These are phyloP conservation scores for Ochromonas danica DNA, from an alignment of 108 stramenopile species.

Conservation along the genomic window DNA sequence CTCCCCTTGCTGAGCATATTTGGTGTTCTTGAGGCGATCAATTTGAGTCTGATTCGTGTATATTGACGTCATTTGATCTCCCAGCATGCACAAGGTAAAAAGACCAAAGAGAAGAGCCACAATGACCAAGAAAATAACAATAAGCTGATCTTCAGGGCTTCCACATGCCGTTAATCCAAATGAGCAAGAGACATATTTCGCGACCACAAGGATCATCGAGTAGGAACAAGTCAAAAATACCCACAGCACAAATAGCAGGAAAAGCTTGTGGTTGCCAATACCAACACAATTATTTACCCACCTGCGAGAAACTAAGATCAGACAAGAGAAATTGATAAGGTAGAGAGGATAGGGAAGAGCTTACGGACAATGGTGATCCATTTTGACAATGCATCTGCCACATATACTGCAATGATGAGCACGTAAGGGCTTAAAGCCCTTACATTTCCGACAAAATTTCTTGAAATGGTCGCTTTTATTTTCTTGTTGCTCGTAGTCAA, in stretches of 20 bases:
- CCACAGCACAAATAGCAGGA: slow-evolving; percentile 94
- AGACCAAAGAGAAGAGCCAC: slow-evolving; percentile 80
- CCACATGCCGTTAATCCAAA: neutral
- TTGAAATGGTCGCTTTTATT: slow-evolving; percentile 41
- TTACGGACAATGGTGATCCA: slow-evolving; percentile 95
- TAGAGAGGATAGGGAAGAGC: neutral
- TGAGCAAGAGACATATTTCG: neutral
- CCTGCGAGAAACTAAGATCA: neutral
- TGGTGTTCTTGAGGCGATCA: slow-evolving; percentile 85
- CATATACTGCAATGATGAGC: slow-evolving; percentile 98
- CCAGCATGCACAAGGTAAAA: slow-evolving; percentile 97
- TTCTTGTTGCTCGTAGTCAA: slow-evolving; percentile 37
- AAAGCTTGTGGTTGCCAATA: slow-evolving; percentile 98
- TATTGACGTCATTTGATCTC: slow-evolving; percentile 89
- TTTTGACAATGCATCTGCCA: slow-evolving; percentile 87
- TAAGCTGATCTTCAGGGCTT: neutral
- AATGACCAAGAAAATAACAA: slow-evolving; percentile 37
- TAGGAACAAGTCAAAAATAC: slow-evolving; percentile 81
- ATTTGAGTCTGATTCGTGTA: slow-evolving; percentile 87
- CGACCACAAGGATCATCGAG: slow-evolving; percentile 60
- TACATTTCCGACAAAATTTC: slow-evolving; percentile 72
- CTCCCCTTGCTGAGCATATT: slow-evolving; percentile 68
- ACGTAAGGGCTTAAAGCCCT: slow-evolving; percentile 89
- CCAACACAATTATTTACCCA: slow-evolving; percentile 99
- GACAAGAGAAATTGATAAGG: neutral